These are phyloP conservation scores for Trichosanthes truncata DNA, from an alignment of 306 rosid species.

Conservation along the genomic window DNA sequence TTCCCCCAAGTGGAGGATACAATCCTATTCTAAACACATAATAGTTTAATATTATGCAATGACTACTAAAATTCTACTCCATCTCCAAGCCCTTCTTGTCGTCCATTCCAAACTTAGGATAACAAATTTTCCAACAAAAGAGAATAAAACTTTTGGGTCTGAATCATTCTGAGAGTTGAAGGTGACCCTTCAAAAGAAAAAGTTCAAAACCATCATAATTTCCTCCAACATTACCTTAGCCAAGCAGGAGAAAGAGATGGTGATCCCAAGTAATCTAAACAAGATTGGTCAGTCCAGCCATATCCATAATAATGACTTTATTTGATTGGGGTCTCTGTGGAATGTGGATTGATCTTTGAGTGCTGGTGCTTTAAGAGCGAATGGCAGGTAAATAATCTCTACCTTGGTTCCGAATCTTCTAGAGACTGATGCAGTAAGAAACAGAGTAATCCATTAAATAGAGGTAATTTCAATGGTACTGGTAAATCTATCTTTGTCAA, in stretches of 20 bases:
- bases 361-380: not conserved
- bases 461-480: not conserved
- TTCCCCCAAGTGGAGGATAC: not conserved
- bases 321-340: not conserved
- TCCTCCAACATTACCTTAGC: not conserved
- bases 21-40: not conserved
- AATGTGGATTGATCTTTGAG: not conserved
- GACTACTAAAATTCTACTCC: not conserved
- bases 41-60: not conserved
- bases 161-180: not conserved
- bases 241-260: not conserved
- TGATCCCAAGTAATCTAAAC: not conserved
- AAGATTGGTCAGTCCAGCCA: not conserved
- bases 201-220: not conserved
- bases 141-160: not conserved
- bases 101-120: not conserved
- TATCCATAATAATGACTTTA: not conserved
- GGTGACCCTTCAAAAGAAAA: not conserved
- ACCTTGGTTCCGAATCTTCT: not conserved
- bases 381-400: not conserved
- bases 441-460: not conserved
- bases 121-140: not conserved
- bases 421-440: not conserved
- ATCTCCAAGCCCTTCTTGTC: not conserved
- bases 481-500: not conserved